Conservation (phyloP, 169 alveolate genomes). For the Perkinsus chesapeaki region DNA sequence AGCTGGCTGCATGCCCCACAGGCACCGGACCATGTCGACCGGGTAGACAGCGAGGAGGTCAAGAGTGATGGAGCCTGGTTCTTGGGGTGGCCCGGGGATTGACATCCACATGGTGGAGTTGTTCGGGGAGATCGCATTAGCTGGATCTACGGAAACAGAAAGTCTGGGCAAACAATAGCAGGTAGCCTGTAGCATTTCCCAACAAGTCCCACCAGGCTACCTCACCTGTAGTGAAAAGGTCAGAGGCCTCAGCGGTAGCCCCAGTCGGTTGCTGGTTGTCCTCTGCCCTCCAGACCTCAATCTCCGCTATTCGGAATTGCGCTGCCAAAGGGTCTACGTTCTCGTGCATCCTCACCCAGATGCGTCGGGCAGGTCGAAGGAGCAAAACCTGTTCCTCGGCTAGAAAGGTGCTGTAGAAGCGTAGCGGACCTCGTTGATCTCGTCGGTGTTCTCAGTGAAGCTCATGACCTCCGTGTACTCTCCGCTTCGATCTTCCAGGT, state of each 20-base stretch:
- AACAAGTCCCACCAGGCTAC: too few relatives aligned
- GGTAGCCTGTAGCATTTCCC: too few relatives aligned
- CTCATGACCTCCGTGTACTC: neutral
- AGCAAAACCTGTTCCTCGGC: neutral
- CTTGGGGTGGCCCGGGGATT: neutral
- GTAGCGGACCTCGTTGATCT: neutral
- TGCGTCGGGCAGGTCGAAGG: neutral
- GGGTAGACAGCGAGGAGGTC: neutral
- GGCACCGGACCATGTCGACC: neutral
- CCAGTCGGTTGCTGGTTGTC: neutral
- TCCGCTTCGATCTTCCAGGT: neutral
- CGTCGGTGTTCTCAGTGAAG: neutral
- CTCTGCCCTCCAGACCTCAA: neutral
- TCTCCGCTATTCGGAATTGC: neutral
- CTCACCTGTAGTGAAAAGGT: neutral
- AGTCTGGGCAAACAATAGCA: neutral
- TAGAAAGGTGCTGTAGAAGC: neutral
- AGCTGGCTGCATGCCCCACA: neutral
- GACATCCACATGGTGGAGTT: neutral
- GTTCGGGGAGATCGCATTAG: neutral
- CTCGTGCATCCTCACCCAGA: neutral
- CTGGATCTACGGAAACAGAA: neutral
- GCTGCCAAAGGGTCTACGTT: neutral
- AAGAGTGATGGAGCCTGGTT: neutral
- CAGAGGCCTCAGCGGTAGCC: neutral